Base-by-base conservation (phyloP, 441 rosid species). In the Erysimum cheiri region DNA sequence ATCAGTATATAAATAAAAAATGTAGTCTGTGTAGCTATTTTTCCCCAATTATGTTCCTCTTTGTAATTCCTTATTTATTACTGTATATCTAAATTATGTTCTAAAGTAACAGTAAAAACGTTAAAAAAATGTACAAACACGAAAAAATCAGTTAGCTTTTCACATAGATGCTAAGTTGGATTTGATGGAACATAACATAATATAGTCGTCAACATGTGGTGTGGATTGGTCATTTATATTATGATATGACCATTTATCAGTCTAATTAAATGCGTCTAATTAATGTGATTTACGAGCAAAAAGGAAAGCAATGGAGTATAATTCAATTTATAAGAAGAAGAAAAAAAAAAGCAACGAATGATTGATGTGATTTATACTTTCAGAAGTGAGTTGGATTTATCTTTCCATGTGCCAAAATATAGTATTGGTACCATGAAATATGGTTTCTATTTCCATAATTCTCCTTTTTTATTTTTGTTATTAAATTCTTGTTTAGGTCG, bases 341-440 rank as follows among this genome's bases (percentile, higher is more conserved):
- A 52, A 31, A 36, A 28, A 36, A 19, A 54, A 76, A 52, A 71
- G 36, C 73, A 60, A 19, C 36, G 76, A 77, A 67, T 71, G 77
- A 71, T 8, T 72, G 77, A 71, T 77, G 72, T 71, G 72, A 77
- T 67, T 77, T 66, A 22, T 60, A 76, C 72, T 71, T 71, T 59
- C 37, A 19, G 64, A 76, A 70, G 37, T 69, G 74, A 69, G 67
- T 69, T 69, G 56, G 41, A 69, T 2, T 62, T 56, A 55, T 63
- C 47, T 70, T 59, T 70, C 54, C 49, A 44, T 70, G 56, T 52
- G 59, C 72, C 64, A 65, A 53, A 58, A 76, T 64, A 65, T 70
- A 58, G 72, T 70, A 75, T 76, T 64, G 76, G 68, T 70, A 76
- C 79, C 72, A 76, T 64, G 71, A 69, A 48, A 56, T 69, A 14